phyloP scores from a whole-genome alignment of 2,329 filamentous ascomycete species.

The Didymosphaeria variabile region DNA sequence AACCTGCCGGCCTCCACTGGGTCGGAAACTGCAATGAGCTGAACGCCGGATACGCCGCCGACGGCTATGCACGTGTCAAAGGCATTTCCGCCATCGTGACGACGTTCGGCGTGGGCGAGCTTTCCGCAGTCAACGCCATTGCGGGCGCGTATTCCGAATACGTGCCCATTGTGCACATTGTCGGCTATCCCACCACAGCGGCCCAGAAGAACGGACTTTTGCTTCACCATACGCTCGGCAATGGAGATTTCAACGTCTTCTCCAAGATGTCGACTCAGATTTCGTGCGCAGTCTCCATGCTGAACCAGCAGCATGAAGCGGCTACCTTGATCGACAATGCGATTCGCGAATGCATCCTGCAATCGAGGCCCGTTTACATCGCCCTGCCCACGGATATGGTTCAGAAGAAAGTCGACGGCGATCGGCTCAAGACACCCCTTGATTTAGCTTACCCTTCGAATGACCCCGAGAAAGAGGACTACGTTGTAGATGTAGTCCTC shows the following conservation, averaged over 20 bases:
- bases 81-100: constrained; percentile 58
- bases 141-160: constrained; percentile 59
- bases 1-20: constrained; percentile 64
- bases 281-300: constrained; percentile 74
- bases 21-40: constrained; percentile 70
- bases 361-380: constrained; percentile 83
- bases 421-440: constrained; percentile 74
- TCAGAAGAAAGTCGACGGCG: constrained; percentile 77
- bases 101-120: constrained; percentile 60
- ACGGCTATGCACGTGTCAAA: constrained; percentile 58
- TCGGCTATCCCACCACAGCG: constrained; percentile 54
- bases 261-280: constrained; percentile 78
- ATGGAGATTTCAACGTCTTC: constrained; percentile 82
- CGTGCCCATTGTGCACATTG: constrained; percentile 58
- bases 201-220: constrained; percentile 54
- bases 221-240: constrained; percentile 58
- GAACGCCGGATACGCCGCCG: constrained; percentile 62
- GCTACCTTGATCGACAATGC: constrained; percentile 80
- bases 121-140: constrained; percentile 58
- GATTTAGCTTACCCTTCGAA: constrained; percentile 72
- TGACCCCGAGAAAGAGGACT: constrained; percentile 76
- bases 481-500: constrained; percentile 82
- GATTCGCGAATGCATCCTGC: constrained; percentile 76
- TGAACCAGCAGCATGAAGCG: constrained; percentile 75
- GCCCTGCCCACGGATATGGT: constrained; percentile 85